Evolutionary conservation across 2,329 filamentous ascomycete genomes (phyloP), one percentile per base, ranked within the genome.

Genomic region (Scolecobasidium constrictum): DNA sequence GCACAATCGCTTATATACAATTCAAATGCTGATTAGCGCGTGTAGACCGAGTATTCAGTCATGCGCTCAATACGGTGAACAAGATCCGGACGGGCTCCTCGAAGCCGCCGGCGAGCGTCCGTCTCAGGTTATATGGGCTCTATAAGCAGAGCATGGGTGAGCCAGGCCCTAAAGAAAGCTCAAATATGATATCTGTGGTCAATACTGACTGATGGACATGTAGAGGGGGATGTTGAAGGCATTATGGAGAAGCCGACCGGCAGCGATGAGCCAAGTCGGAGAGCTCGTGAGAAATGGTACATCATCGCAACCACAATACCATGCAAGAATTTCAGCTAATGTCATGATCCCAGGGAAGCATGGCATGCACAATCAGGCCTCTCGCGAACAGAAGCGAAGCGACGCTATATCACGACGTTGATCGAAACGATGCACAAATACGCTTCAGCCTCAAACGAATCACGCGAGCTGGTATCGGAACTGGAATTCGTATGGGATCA

Each of bases 401-500:
- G 85, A 53, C 75, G 83, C 52, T 96, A 98, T 60, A 90, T 98
- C 58, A 85, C 88, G 55, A 88, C 86, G 15, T 70, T 98, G 47
- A 94, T 98, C 60, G 83, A 90, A 54, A 96, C 88, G 1, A 96
- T 98, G 88, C 88, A 95, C 67, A 77, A 79, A 57, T 96, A 94
- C 67, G 92, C 92, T 39, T 92, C 73, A 35, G 74, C 82, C 33
- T 95, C 87, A 15, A 74, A 81, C 38, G 87, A 94, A 58, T 86
- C 86, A 5, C 75, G 81, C 46, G 88, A 94, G 62, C 72, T 98
- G 31, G 88, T 96, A 28, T 73, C 80, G 7, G 92, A 98, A 62
- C 76, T 98, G n/a, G 92, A 98, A 64, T 98, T 96, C 55, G 90
- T 98, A 31, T 98, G 92, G 92, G 87, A 95, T 53, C 92, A 96